Percentiles rank a stretch among this genome's conserved stretches.
Conservation (phyloP, 2,329 filamentous ascomycete species). For the Beauveria caledonica region DNA sequence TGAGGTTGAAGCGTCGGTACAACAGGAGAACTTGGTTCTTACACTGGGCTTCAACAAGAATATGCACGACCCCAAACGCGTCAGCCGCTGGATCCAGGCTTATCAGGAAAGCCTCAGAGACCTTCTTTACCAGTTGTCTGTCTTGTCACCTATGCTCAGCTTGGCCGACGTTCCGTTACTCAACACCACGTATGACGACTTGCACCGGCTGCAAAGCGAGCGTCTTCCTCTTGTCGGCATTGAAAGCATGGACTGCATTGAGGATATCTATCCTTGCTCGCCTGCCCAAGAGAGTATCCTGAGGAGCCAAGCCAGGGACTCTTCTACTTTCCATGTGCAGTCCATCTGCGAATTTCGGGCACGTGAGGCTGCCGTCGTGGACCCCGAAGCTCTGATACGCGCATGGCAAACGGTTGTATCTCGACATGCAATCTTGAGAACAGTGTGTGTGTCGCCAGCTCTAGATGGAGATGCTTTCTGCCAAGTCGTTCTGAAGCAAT, state of each 20-base stretch:
- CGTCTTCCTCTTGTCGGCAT: neutral
- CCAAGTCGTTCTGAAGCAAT: neutral
- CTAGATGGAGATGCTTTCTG: neutral
- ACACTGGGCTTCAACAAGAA: neutral
- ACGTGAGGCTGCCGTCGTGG: neutral
- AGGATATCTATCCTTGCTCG: neutral
- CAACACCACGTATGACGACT: neutral
- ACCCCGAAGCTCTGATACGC: neutral
- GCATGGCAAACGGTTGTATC: neutral
- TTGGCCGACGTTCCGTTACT: neutral
- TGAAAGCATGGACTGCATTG: neutral
- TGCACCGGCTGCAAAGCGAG: neutral
- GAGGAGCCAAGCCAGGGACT: neutral
- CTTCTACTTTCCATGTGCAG: neutral
- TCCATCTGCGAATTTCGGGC: neutral
- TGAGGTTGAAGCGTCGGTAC: neutral
- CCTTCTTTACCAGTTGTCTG: neutral
- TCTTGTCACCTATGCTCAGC: neutral
- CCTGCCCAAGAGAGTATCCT: neutral
- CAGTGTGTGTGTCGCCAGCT: neutral
- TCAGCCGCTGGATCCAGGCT: neutral
- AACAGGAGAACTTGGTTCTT: neutral
- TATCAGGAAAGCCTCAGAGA: neutral
- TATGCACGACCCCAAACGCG: neutral
- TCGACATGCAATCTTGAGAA: neutral